Base-by-base conservation (phyloP, 2,329 filamentous ascomycete genomes). In the Xylaria sp. region DNA sequence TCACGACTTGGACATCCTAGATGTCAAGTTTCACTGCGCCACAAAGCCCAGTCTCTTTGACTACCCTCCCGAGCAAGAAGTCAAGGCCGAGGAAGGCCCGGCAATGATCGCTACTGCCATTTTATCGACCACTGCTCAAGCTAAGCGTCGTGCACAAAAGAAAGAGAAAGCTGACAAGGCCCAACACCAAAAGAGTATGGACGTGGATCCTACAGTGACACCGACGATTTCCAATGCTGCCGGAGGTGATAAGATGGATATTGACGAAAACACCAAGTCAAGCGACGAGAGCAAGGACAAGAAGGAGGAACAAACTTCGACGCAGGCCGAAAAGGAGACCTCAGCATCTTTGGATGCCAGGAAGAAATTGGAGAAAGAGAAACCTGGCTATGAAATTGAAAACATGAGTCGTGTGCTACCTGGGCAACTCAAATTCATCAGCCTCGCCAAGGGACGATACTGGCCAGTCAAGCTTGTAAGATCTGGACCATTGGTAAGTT, bases 381-480 rank as follows among this genome's bases (percentile, higher is more conserved):
- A 97, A 88, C 88, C 97, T 68, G 96, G 96, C 74, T 98, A 96
- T 79, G 94, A 98, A 72, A 88, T 99, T 70, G 93, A 96, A 78
- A 99, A 99, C 85, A 97, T 99, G 93, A 97, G 92, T 63, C 89
- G 96, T 75, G 94, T 99, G 42, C 88, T 99, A 57, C 96, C 94
- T 0, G 89, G 90, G 55, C 96, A 99, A 83, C 88, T 98, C 77
- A 97, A 97, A 84, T 98, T 95, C 81, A 93, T 99, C 78, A 97
- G 90, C 81, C 97, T 99, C 86, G 90, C 93, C 58, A 88, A 93
- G 71, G 92, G 93, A 54, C 91, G 97, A 75, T 99, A 98, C 82
- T 93, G 92, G 85, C 95, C 96, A 42, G 94, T 98, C 69, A 90
- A 90, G 81, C 87, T 79, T 23, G 75, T 79, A 47, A 74, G 78